A percentile compares a stretch with the other conserved stretches of the same genome.
These are phyloP conservation scores for Phialophora expanda DNA, from an alignment of 2,329 filamentous ascomycete genomes.

Conservation along the genomic window DNA sequence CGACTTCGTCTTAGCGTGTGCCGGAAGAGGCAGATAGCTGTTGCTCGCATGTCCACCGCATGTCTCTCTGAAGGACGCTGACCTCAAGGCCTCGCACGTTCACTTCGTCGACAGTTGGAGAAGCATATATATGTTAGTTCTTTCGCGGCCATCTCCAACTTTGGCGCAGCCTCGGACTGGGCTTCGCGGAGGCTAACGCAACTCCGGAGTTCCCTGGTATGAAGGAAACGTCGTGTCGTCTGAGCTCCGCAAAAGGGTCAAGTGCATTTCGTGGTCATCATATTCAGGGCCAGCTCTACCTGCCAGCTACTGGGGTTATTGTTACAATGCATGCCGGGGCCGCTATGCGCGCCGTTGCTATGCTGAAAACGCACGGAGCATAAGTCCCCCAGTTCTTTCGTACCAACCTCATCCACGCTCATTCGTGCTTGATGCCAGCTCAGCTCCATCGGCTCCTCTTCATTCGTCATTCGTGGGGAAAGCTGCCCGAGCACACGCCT, in stretches of 20 bases:
- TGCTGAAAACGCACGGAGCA: constrained; percentile 22
- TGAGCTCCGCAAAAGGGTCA: background rate
- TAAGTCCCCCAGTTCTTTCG: background rate
- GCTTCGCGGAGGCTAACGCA: background rate
- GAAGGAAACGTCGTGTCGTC: background rate
- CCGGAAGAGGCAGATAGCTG: constrained; percentile 27
- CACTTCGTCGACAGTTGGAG: constrained; percentile 7
- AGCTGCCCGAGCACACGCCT: background rate
- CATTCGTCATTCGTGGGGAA: background rate
- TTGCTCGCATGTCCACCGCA: constrained; percentile 31
- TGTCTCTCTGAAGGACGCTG: constrained; percentile 9
- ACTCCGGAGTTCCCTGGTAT: background rate
- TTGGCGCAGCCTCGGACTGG: background rate
- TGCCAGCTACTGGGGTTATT: constrained; percentile 26
- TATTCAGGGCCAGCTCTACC: constrained; percentile 24
- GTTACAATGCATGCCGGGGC: constrained; percentile 27
- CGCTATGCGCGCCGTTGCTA: constrained; percentile 23
- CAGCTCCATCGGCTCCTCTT: background rate
- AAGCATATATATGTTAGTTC: background rate
- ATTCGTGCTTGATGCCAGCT: background rate
- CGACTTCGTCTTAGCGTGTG: constrained; percentile 14
- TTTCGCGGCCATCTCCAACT: constrained; percentile 16
- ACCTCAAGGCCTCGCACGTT: background rate
- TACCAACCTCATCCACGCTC: constrained; percentile 17
- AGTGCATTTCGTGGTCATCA: constrained; percentile 14